Percentiles rank a stretch among this genome's conserved stretches.
Evolutionary conservation across 225 moss, liverwort and hornwort species (phyloP).

Genomic region (Sphagnum contortum): DNA sequence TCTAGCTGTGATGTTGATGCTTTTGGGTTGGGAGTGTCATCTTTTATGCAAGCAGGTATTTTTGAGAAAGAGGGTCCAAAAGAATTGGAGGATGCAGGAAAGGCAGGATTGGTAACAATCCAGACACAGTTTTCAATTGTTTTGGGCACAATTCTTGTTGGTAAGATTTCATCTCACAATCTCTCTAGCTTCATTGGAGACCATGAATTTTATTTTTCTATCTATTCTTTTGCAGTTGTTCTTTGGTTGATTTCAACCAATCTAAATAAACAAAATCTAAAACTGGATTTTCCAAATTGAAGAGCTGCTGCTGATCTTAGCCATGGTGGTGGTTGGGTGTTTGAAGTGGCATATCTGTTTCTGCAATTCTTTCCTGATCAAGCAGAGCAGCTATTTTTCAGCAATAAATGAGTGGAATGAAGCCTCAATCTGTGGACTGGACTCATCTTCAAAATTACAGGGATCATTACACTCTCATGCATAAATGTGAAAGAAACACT

Average conservation of each 20-base stretch:
- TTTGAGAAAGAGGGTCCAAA: conserved; percentile 78
- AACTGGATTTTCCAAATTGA: neutral
- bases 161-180: conserved; percentile 22
- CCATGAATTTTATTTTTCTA: neutral
- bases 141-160: conserved; percentile 53
- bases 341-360: conserved; percentile 50
- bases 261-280: neutral
- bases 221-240: neutral
- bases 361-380: conserved; percentile 96
- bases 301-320: neutral
- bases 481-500: no score
- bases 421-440: no score
- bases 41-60: conserved; percentile 13
- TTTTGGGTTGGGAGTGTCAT: no score
- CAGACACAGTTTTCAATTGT: conserved; percentile 64
- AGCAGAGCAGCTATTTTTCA: conserved; percentile 69
- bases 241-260: neutral
- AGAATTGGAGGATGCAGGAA: conserved; percentile 79
- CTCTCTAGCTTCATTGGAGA: neutral
- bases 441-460: no score
- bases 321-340: conserved; percentile 4
- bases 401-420: conserved; percentile 1
- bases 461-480: no score
- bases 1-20: no score
- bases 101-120: conserved; percentile 76